Base-by-base conservation (phyloP, 1,284 basidiomycete genomes). In the Fistulinella cinereoalba region DNA sequence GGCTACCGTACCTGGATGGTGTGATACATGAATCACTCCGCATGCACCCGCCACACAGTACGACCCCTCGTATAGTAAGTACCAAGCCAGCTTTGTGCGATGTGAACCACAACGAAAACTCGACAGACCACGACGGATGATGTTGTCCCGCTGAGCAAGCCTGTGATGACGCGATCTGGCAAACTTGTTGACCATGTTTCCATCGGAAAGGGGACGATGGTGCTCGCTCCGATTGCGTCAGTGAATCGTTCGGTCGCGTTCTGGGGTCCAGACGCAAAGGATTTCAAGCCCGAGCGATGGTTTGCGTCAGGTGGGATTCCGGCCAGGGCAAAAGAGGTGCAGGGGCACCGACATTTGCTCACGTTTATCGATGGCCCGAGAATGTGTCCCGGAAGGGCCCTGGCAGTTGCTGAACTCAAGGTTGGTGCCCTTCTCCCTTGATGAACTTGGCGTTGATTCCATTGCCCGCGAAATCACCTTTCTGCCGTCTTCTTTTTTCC, bases 41-140 rank as follows among this genome's bases (percentile, higher is more conserved):
- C 19, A 12, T 59, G 9, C 52, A 62, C 40, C 23, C 53, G 24
- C 46, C 58, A 2, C 4, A 60, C n/a, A 3, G 6, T 8, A 72
- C 73, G 36, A 70, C 74, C 1, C 70, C 65, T 0, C 70, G 74
- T 3, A 72, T 72, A 0, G 72, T 73, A n/a, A 55, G 65, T 66
- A 6, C 12, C 12, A 3, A 2, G n/a, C 1, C 10, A 1, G 18
- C n/a, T 0, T 1, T 16, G 18, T 0, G 34, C 25, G 10, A 15
- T 25, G 3, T 15, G 5, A 4, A n/a, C 4, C 25, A 25, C 36
- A 10, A 50, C 4, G 0, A 21, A n/a, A 31, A 9, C 4, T 45
- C 61, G 25, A 40, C 66, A 66, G 76, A 78, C 60, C 1, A 49
- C 62, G 21, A 60, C 79, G 66, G 77, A 81, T 51, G 79, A 82